These are phyloP conservation scores for Naganishia onofrii DNA, from an alignment of 768 basidiomycete genomes.

Conservation along the genomic window DNA sequence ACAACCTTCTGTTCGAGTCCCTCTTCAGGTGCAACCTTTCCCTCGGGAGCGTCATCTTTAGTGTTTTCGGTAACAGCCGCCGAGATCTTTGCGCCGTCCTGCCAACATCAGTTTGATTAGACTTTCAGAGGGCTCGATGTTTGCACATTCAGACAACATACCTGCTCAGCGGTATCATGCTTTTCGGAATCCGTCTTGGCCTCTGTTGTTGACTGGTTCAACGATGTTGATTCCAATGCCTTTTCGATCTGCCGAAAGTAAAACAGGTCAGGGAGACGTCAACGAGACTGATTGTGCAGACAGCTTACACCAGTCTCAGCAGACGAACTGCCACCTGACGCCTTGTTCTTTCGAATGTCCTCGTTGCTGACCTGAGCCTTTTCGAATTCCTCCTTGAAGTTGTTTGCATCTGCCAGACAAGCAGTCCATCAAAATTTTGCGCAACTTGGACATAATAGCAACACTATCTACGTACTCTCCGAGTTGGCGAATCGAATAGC, in stretches of 20 bases:
- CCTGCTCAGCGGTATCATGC: constrained; percentile 5
- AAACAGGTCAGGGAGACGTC: neutral
- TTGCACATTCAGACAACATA: neutral
- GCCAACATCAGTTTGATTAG: neutral
- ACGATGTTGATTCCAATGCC: constrained; percentile 18
- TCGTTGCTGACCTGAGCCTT: constrained; percentile 71
- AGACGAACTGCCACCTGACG: constrained; percentile 6
- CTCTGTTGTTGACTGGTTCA: constrained; percentile 15
- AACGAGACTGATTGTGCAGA: neutral
- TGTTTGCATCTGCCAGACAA: constrained; percentile 63
- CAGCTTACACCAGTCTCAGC: constrained; percentile 20
- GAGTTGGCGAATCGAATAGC: constrained; percentile 97
- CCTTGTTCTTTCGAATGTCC: constrained; percentile 33
- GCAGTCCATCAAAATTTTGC: neutral
- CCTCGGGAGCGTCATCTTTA: constrained; percentile 37
- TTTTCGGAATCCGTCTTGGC: constrained; percentile 23
- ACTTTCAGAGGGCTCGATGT: neutral
- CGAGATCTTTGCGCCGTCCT: constrained; percentile 28
- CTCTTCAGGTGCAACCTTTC: constrained; percentile 48
- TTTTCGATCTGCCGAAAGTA: constrained; percentile 16
- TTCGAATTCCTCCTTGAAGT: constrained; percentile 89
- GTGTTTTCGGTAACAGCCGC: constrained; percentile 39
- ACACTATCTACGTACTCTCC: constrained; percentile 63
- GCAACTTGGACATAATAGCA: neutral
- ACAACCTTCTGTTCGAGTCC: constrained; percentile 38